Conservation (phyloP, 371 early-diverging fungal species). For the Mucor plumbeus region DNA sequence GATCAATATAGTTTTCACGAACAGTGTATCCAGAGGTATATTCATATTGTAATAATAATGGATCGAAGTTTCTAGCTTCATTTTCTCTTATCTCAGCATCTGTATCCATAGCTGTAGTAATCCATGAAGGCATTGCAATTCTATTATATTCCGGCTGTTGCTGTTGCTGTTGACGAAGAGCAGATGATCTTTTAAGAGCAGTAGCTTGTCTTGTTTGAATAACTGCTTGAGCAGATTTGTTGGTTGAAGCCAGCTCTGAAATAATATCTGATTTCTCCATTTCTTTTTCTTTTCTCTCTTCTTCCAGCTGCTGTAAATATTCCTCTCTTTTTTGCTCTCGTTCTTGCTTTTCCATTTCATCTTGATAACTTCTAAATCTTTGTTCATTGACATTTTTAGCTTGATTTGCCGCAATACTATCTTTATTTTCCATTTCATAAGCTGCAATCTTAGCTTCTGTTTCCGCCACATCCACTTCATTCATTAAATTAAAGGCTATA, state of each 20-base stretch:
- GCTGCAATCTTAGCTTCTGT: constrained; percentile 81
- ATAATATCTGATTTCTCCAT: constrained; percentile 57
- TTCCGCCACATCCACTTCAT: constrained; percentile 85
- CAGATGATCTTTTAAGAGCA: constrained; percentile 49
- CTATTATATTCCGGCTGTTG: constrained; percentile 12
- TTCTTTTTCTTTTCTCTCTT: constrained; percentile 54
- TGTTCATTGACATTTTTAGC: constrained; percentile 61
- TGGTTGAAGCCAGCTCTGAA: constrained; percentile 54
- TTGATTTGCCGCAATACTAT: constrained; percentile 76
- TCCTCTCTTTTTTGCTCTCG: constrained; percentile 62
- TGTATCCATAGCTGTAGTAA: constrained; percentile 50
- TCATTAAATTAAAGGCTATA: constrained; percentile 83
- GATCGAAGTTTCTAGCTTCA: constrained; percentile 58
- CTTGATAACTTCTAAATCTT: constrained; percentile 43
- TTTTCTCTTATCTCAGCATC: constrained; percentile 51
- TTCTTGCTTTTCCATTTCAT: constrained; percentile 52
- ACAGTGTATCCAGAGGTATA: constrained; percentile 52
- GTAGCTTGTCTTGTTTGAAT: constrained; percentile 49
- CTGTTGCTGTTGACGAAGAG: constrained; percentile 35
- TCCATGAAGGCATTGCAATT: constrained; percentile 47
- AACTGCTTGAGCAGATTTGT: constrained; percentile 55
- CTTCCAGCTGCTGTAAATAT: constrained; percentile 55
- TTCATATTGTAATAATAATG: constrained; percentile 55
- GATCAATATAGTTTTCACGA: constrained; percentile 54
- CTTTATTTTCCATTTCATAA: constrained; percentile 82